These are phyloP conservation scores for Yamagishiella unicocca DNA, from an alignment of 139 green algal species.

Conservation along the genomic window DNA sequence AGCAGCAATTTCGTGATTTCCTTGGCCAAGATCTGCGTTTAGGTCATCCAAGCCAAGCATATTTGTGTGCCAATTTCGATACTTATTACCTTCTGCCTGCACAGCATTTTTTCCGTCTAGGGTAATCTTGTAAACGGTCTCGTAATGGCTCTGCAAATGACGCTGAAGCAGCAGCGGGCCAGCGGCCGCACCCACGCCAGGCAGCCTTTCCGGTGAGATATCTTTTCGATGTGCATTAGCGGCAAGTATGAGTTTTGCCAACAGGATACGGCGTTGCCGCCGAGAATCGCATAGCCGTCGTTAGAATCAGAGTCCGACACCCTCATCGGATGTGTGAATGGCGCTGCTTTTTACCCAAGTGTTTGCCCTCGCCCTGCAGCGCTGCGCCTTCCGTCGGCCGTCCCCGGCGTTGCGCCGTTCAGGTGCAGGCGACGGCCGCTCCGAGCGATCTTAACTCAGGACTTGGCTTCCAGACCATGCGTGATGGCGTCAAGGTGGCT, in stretches of 20 bases:
- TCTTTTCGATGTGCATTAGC: not conserved
- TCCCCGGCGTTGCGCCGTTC: not conserved
- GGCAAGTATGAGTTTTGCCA: no score
- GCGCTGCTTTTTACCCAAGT: no score
- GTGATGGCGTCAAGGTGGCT: conserved; percentile 90
- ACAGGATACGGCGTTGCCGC: no score
- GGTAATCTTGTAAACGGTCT: not conserved
- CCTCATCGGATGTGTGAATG: no score
- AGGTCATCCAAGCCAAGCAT: no score
- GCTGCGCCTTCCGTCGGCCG: not conserved
- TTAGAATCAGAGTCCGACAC: no score
- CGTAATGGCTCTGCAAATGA: conserved; percentile 33
- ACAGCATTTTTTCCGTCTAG: no score
- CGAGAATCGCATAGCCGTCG: no score
- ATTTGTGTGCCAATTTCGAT: no score
- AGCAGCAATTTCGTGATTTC: no score
- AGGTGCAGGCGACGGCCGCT: conserved; percentile 41
- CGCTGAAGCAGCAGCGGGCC: conserved; percentile 34
- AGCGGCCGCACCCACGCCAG: not conserved
- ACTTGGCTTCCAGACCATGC: conserved; percentile 67
- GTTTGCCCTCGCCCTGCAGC: not conserved
- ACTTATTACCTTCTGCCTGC: no score
- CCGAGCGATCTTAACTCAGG: conserved; percentile 24
- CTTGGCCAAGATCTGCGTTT: no score
- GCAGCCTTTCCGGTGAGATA: conserved; percentile 28